phyloP scores from a whole-genome alignment of 176 grass and related monocot species.

The Paspalum vaginatum region DNA sequence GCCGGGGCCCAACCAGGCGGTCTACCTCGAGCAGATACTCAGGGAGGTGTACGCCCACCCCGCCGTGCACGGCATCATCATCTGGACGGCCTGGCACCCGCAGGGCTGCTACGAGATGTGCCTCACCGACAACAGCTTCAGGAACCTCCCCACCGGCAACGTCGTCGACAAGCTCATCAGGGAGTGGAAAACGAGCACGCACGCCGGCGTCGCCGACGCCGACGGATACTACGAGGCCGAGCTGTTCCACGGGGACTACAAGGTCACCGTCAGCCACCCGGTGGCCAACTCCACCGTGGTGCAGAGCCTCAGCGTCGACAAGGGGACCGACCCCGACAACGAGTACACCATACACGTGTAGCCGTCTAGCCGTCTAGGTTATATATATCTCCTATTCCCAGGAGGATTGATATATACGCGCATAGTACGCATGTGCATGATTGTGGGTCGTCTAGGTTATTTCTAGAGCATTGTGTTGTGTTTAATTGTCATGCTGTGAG shows the following conservation, averaged over 20 bases:
- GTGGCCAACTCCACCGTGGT: constrained; percentile 49
- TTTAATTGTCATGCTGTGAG: constrained; percentile 1
- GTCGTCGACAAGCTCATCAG: constrained; percentile 74
- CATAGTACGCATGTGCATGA: constrained; percentile 25
- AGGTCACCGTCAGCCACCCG: constrained; percentile 62
- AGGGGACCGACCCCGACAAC: constrained; percentile 37
- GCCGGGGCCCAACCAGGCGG: constrained; percentile 45
- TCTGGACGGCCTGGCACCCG: constrained; percentile 74
- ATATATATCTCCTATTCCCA: background rate
- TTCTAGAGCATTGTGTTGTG: constrained; percentile 37
- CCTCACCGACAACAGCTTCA: constrained; percentile 75
- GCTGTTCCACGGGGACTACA: constrained; percentile 71
- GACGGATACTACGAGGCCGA: constrained; percentile 57
- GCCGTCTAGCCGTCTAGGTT: constrained; percentile 26
- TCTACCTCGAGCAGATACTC: constrained; percentile 63
- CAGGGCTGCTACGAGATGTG: constrained; percentile 76
- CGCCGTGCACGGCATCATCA: constrained; percentile 74
- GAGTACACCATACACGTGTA: constrained; percentile 47
- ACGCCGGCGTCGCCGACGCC: constrained; percentile 45
- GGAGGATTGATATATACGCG: background rate
- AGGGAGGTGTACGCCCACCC: constrained; percentile 90
- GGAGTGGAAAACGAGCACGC: constrained; percentile 54
- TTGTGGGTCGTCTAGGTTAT: constrained; percentile 11
- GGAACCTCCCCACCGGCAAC: constrained; percentile 67
- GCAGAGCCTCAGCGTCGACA: constrained; percentile 62